phyloP scores from a whole-genome alignment of 2,329 filamentous ascomycete genomes.

The Cytospora leucostoma region DNA sequence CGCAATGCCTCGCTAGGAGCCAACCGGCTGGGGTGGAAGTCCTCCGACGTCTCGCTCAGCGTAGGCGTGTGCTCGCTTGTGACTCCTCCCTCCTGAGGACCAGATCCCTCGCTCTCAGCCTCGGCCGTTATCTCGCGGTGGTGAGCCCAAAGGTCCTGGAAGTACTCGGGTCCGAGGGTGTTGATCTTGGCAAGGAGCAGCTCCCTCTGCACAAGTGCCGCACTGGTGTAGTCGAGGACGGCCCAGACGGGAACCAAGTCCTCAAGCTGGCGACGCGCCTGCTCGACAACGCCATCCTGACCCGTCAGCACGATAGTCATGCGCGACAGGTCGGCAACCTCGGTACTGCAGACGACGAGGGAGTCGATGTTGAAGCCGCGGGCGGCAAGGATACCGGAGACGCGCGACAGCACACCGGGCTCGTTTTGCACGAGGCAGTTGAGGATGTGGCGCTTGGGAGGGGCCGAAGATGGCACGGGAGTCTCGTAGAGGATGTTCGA shows the following conservation, averaged over 20 bases:
- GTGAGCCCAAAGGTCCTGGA: slow-evolving; percentile 93
- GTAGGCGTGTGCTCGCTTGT: slow-evolving; percentile 38
- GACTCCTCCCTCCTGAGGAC: slow-evolving; percentile 30
- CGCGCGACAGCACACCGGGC: slow-evolving; percentile 92
- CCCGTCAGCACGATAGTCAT: slow-evolving; percentile 99
- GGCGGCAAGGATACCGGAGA: slow-evolving; percentile 93
- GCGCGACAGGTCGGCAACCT: slow-evolving; percentile 92
- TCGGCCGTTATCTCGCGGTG: slow-evolving; percentile 80
- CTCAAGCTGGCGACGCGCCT: slow-evolving; percentile 91
- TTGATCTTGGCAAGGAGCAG: slow-evolving; percentile 94
- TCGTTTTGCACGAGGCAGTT: slow-evolving; percentile 99
- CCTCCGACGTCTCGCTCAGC: slow-evolving; percentile 54
- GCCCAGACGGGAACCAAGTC: slow-evolving; percentile 98
- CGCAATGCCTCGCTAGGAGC: slow-evolving; percentile 85
- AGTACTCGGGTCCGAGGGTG: slow-evolving; percentile 95
- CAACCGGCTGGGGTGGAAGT: slow-evolving; percentile 89
- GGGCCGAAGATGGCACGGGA: slow-evolving; percentile 76
- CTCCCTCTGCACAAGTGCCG: slow-evolving; percentile 93
- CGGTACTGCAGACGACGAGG: slow-evolving; percentile 94
- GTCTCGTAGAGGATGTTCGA: slow-evolving; percentile 99
- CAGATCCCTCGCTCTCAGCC: slow-evolving; percentile 46
- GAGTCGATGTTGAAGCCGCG: slow-evolving; percentile 99
- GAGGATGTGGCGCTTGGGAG: slow-evolving; percentile 91
- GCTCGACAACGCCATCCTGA: slow-evolving; percentile 95
- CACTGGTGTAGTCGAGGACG: slow-evolving; percentile 90